Conservation (phyloP, 176 grass and related monocot genomes). For the Carex kokanica region DNA sequence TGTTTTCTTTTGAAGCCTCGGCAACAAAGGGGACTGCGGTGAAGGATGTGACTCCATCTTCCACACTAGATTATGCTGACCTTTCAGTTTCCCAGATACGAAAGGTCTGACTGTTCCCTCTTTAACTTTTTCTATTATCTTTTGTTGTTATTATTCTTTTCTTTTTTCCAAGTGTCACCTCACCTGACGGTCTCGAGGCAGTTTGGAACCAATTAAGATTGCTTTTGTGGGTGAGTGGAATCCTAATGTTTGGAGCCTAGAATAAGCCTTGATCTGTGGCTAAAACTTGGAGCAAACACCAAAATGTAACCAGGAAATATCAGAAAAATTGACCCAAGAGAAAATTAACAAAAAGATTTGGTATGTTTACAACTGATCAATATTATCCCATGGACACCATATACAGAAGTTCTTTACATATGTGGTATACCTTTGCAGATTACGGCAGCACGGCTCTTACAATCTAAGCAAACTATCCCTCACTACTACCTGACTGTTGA, state of each 20-base stretch:
- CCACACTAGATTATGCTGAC: slow-evolving; percentile 59
- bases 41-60: slow-evolving; percentile 39
- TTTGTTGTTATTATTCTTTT: neutral
- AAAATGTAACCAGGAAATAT: neutral
- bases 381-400: neutral
- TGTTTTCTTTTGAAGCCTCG: slow-evolving; percentile 46
- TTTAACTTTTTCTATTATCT: neutral
- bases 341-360: neutral
- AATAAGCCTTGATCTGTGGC: neutral
- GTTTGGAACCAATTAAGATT: neutral
- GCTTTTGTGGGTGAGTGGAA: neutral
- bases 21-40: slow-evolving; percentile 41
- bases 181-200: neutral
- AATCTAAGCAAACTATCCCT: slow-evolving; percentile 88
- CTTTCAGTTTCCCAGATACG: slow-evolving; percentile 86
- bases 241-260: neutral
- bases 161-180: neutral
- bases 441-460: slow-evolving; percentile 68
- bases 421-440: slow-evolving; percentile 39
- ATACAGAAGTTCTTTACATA: slow-evolving; percentile 3
- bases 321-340: neutral
- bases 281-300: neutral
- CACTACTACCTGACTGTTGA: slow-evolving; percentile 97
- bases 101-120: slow-evolving; percentile 44
- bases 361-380: neutral